A percentile compares a stretch with the other conserved stretches of the same genome.
Evolutionary conservation across 2,329 filamentous ascomycete genomes (phyloP).

Genomic region (Aspergillus sp.): DNA sequence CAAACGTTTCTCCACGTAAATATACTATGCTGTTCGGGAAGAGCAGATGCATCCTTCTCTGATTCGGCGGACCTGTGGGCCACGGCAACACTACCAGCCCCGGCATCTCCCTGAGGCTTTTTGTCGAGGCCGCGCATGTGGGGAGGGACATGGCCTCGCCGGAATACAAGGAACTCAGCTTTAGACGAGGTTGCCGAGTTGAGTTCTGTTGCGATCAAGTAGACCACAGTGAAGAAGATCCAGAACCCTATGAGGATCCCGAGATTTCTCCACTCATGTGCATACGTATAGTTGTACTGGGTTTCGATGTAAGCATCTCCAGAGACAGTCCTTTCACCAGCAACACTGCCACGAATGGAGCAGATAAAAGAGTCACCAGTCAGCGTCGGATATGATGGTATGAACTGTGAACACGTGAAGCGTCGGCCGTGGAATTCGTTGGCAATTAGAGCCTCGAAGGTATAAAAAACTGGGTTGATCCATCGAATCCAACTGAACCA

Average conservation of each 20-base stretch:
- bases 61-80: constrained; percentile 14
- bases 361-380: constrained; percentile 56
- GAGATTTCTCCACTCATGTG: constrained; percentile 67
- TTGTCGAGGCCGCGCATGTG: constrained; percentile 31
- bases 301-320: constrained; percentile 63
- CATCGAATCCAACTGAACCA: constrained; percentile 71
- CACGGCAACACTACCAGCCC: constrained; percentile 17
- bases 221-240: constrained; percentile 63
- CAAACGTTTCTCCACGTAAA: constrained; percentile 58
- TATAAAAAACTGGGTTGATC: constrained; percentile 66
- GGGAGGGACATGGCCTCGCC: constrained; percentile 54
- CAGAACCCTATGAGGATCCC: constrained; percentile 68
- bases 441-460: constrained; percentile 61
- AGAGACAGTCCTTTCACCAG: constrained; percentile 57
- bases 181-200: constrained; percentile 65
- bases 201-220: constrained; percentile 65
- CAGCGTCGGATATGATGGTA: constrained; percentile 49
- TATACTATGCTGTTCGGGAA: constrained; percentile 41
- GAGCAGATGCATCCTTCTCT: constrained; percentile 23
- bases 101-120: constrained; percentile 19
- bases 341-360: constrained; percentile 55
- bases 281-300: constrained; percentile 59
- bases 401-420: constrained; percentile 57
- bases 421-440: constrained; percentile 61
- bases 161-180: constrained; percentile 71